Evolutionary conservation across 2,329 filamentous ascomycete species (phyloP), one percentile per base, ranked within the genome.

Genomic region (Diaporthe aspalathi): DNA sequence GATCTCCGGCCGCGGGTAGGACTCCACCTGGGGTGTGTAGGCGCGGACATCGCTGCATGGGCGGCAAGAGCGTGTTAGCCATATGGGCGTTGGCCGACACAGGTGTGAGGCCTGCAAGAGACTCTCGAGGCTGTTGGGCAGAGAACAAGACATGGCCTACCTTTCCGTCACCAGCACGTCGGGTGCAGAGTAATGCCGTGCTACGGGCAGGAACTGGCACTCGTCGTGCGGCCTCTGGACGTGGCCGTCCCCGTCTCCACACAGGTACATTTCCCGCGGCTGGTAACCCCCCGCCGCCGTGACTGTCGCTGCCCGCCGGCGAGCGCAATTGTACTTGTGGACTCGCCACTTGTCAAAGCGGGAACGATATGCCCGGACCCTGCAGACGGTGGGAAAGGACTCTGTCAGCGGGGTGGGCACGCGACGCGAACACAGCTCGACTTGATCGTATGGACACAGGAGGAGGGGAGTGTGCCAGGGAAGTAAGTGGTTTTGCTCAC

Each of bases 321-420:
- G 54, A 11, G 67, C 53, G 22, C 63, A 65, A 67, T 83, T 85
- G 76, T 88, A 87, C 76, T 88, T 88, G 74, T 78, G 76, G 52
- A 86, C 74, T 5, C 78, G 75, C 86, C 86, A 87, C 71, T 77
- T 80, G 29, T 83, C 80, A 72, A 88, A 81, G 47, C 83, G 80
- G n/a, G 84, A 84, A 24, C 85, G 80, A 74, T 87, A 88, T 3
- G 85, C 84, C 66, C 86, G 83, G n/a, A 79, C 81, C 20, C 79
- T 80, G 35, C 43, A n/a, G 8, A 27, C 24, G 8, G 22, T n/a
- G 2, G 35, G 40, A 67, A 22, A n/a, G 76, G 8, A 2, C 35
- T 77, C 50, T 67, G 53, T 57, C 24, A 67, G 57, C n/a, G 60
- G n/a, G 56, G 50, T 71, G 60, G 52, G 71, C 29, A 14, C 29